Evolutionary conservation across 257 asterid genomes (phyloP).

Genomic region (Nemophila menziesii): DNA sequence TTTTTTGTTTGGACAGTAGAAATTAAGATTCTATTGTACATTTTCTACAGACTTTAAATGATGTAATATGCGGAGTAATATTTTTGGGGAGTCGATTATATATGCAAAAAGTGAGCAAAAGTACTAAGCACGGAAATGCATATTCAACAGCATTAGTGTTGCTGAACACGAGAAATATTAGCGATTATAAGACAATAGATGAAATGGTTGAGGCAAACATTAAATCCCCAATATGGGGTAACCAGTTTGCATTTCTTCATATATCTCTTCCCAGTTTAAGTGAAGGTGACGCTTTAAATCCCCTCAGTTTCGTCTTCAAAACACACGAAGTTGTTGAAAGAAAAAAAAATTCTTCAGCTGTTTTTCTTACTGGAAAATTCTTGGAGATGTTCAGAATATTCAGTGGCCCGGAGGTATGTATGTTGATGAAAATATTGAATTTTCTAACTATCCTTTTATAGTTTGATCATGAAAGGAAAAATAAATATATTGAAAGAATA

Average conservation of each 20-base stretch:
- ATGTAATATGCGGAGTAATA: slow-evolving; percentile 55
- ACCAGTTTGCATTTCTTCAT: slow-evolving; percentile 48
- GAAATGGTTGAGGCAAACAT: slow-evolving; percentile 55
- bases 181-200: slow-evolving; percentile 47
- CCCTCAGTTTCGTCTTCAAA: slow-evolving; percentile 29
- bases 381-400: slow-evolving; percentile 26
- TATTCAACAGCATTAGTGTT: slow-evolving; percentile 37
- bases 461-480: no score
- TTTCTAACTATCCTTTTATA: slow-evolving; percentile 3
- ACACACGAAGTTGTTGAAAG: slow-evolving; percentile 35
- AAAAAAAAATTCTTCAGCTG: slow-evolving; percentile 39
- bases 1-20: no score
- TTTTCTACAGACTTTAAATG: slow-evolving; percentile 46
- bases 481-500: no score
- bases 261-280: slow-evolving; percentile 33
- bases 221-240: slow-evolving; percentile 55
- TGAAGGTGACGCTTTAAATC: slow-evolving; percentile 11
- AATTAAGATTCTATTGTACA: no score
- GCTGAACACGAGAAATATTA: slow-evolving; percentile 45
- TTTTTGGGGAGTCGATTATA: slow-evolving; percentile 41
- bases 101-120: slow-evolving; percentile 28
- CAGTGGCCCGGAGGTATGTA: slow-evolving; percentile 55
- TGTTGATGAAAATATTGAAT: no score
- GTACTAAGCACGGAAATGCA: slow-evolving; percentile 21
- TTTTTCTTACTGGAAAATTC: slow-evolving; percentile 32